Conservation (phyloP, 106 monocot species). For the Dendrobium chrysotoxum region DNA sequence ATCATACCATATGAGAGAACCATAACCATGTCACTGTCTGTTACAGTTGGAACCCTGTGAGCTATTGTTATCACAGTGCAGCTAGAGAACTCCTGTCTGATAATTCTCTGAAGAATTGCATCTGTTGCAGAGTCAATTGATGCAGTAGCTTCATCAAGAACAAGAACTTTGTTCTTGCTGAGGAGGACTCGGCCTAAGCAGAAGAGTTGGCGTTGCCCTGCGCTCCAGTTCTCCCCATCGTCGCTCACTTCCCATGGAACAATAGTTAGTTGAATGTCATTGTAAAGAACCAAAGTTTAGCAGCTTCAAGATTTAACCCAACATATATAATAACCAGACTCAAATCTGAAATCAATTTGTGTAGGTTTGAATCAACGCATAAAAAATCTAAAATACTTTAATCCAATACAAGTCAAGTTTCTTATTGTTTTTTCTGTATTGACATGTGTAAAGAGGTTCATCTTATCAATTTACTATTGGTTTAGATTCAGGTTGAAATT, state of each 20-base stretch:
- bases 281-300: too few species aligned
- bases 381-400: too few species aligned
- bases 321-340: background rate
- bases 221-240: constrained; percentile 80
- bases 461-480: too few species aligned
- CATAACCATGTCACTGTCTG: constrained; percentile 72
- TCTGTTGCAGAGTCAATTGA: constrained; percentile 82
- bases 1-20: constrained; percentile 69
- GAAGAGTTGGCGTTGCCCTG: constrained; percentile 70
- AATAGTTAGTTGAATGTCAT: background rate
- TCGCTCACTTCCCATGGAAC: constrained; percentile 43
- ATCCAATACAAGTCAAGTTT: too few species aligned
- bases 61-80: constrained; percentile 84
- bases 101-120: constrained; percentile 48
- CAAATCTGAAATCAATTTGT: too few species aligned
- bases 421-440: too few species aligned
- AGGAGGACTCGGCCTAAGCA: constrained; percentile 68
- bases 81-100: constrained; percentile 49
- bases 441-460: too few species aligned
- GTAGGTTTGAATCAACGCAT: too few species aligned
- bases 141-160: constrained; percentile 81
- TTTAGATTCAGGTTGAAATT: too few species aligned
- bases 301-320: background rate
- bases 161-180: constrained; percentile 57
- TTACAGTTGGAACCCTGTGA: constrained; percentile 78